phyloP scores from a whole-genome alignment of 139 green algal genomes.

The Zygnema cylindricum region DNA sequence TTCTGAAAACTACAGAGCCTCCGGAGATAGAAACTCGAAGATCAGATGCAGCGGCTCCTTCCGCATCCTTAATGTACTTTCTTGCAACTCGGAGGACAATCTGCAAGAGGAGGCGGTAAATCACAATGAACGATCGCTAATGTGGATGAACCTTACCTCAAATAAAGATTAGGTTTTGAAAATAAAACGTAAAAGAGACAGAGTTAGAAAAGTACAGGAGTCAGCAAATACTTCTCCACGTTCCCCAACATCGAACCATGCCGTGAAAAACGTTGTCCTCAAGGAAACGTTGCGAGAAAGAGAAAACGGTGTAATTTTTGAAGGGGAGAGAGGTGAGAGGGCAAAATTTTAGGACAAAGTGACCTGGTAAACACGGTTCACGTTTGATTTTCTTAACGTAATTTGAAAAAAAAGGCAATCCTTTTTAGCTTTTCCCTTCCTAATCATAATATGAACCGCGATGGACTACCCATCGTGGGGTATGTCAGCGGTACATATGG shows the following conservation, averaged over 20 bases:
- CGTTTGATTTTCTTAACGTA: too few relatives aligned
- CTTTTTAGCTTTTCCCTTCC: too few relatives aligned
- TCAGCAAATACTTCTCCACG: constrained; percentile 22
- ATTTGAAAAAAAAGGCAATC: too few relatives aligned
- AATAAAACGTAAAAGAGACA: background rate
- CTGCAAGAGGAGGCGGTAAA: background rate
- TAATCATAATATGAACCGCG: too few relatives aligned
- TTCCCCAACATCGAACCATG: constrained; percentile 36
- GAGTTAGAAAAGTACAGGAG: constrained; percentile 3
- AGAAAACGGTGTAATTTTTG: too few relatives aligned
- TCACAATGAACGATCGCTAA: background rate
- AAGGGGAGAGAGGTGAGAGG: too few relatives aligned
- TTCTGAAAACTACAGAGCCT: constrained; percentile 43
- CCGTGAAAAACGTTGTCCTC: too few relatives aligned
- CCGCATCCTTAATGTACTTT: constrained; percentile 54
- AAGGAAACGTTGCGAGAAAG: background rate
- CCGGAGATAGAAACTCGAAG: constrained; percentile 38
- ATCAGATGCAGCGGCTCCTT: constrained; percentile 40
- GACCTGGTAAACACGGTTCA: too few relatives aligned
- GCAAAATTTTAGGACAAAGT: too few relatives aligned
- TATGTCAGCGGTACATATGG: too few relatives aligned
- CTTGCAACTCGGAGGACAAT: constrained; percentile 30
- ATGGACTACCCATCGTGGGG: too few relatives aligned
- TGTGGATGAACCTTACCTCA: background rate
- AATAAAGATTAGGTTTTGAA: background rate